Evolutionary conservation across 768 basidiomycete genomes (phyloP), one percentile per base, ranked within the genome.

Genomic region (Jaapia argillacea): DNA sequence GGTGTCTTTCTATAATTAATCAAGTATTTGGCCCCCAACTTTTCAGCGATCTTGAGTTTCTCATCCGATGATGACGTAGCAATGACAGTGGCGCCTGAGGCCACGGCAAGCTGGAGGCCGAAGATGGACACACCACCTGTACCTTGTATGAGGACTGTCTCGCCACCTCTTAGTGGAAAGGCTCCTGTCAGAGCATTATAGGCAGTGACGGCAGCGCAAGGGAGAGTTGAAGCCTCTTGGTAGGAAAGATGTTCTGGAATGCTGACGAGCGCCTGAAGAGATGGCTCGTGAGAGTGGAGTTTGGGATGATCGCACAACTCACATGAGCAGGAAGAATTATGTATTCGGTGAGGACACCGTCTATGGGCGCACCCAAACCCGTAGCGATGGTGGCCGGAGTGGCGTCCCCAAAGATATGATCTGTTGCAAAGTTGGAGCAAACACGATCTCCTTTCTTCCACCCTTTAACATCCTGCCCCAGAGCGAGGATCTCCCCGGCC

Each of bases 21-120:
- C 12, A 72, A 49, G 42, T 77, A 61, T 12, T 69, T 64, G 10
- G 65, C 69, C 18, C 79, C 77, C 12, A 78, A 67, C 36, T 66
- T 65, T 26, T 61, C 57, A 2, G 68, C 76, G 18, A 69, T 45
- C 46, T 70, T 64, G 14, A 81, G 64, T 50, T 84, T 85, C 25
- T 71, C 68, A 48, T 81, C 76, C 0, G 76, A 76, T 2, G 78
- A 81, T 1, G 79, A 81, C 0, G 80, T 83, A 18, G 69, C 66
- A 49, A 85, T 81, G 44, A 81, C 78, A 2, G 57, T 69, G 1
- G 79, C 79, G 23, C 80, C 80, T 13, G 73, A 67, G 3, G 75
- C 73, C 24, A 75, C 67, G 1, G 81, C 79, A 36, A 84, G 60
- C 56, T 82, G 76, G 3, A 72, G 60, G 4, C 64, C 78, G 50